A percentile compares a stretch with the other conserved stretches of the same genome.
phyloP scores from a whole-genome alignment of 2,329 filamentous ascomycete genomes.

The Aureobasidium namibiae region DNA sequence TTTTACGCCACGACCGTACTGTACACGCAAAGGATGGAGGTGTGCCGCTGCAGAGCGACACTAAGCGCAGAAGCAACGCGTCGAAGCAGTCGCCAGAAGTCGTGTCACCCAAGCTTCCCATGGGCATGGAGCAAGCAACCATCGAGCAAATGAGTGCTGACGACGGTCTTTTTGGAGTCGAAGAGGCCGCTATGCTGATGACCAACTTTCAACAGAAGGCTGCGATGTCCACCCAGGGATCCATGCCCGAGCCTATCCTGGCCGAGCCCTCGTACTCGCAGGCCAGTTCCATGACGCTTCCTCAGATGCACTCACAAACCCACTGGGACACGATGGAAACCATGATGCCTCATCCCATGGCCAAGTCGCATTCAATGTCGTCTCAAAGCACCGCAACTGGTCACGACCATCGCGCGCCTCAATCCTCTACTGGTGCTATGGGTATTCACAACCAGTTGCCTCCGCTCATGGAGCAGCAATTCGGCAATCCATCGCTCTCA shows the following conservation, averaged over 20 bases:
- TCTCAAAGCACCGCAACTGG: conserved; percentile 48
- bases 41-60: conserved; percentile 85
- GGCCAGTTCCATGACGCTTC: conserved; percentile 67
- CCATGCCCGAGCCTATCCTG: conserved; percentile 57
- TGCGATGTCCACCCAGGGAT: conserved; percentile 62
- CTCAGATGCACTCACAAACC: conserved; percentile 71
- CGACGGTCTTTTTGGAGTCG: conserved; percentile 88
- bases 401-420: conserved; percentile 51
- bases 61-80: conserved; percentile 61
- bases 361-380: conserved; percentile 48
- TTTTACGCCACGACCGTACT: conserved; percentile 93
- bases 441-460: conserved; percentile 48
- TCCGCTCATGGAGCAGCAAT: conserved; percentile 55
- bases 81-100: conserved; percentile 55
- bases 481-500: conserved; percentile 64
- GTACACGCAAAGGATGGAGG: conserved; percentile 98
- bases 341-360: conserved; percentile 60
- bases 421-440: neutral
- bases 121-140: conserved; percentile 75
- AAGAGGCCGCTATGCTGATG: conserved; percentile 97
- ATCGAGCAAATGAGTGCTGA: conserved; percentile 89
- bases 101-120: conserved; percentile 64
- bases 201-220: conserved; percentile 92
- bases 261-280: conserved; percentile 60
- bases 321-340: conserved; percentile 75